These are phyloP conservation scores for Begonia peltatifolia DNA, from an alignment of 306 rosid species.

Conservation along the genomic window DNA sequence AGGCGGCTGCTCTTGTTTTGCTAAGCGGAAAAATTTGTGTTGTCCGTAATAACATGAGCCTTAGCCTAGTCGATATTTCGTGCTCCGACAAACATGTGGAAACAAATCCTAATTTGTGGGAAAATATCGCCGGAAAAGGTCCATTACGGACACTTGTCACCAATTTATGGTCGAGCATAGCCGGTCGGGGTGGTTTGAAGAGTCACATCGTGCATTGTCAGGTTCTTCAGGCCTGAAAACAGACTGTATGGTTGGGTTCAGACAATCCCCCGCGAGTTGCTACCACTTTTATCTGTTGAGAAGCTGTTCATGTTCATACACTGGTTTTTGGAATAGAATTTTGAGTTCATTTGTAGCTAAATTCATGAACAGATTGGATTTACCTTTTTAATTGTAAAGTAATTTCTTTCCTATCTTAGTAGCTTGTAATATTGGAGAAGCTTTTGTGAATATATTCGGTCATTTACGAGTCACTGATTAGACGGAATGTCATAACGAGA, in stretches of 20 bases:
- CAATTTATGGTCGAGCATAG: slow-evolving; percentile 80
- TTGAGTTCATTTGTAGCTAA: slow-evolving; percentile 33
- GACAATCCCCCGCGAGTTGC: neutral
- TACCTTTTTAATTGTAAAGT: slow-evolving; percentile 38
- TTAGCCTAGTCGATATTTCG: slow-evolving; percentile 77
- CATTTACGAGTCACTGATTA: neutral
- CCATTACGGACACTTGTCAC: slow-evolving; percentile 69
- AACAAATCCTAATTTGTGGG: slow-evolving; percentile 86
- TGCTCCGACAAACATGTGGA: slow-evolving; percentile 59
- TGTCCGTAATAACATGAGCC: slow-evolving; percentile 94
- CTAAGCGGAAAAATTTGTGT: slow-evolving; percentile 95
- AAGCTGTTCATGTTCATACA: slow-evolving; percentile 14
- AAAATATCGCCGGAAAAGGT: slow-evolving; percentile 87
- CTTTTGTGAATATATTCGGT: slow-evolving; percentile 35
- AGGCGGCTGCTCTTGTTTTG: slow-evolving; percentile 93
- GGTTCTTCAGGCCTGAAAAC: slow-evolving; percentile 77
- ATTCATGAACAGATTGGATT: slow-evolving; percentile 42
- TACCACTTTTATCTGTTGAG: slow-evolving; percentile 12
- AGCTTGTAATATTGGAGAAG: slow-evolving; percentile 31
- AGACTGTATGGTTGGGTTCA: neutral
- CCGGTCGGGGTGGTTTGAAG: slow-evolving; percentile 78
- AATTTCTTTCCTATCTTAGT: slow-evolving; percentile 24
- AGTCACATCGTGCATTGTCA: slow-evolving; percentile 98
- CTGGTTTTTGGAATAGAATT: slow-evolving; percentile 34
- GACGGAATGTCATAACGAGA: too few relatives aligned